A percentile compares a stretch with the other conserved stretches of the same genome.
Evolutionary conservation across 371 early-diverging fungal genomes (phyloP).

Genomic region (Actinomortierella wolfii): DNA sequence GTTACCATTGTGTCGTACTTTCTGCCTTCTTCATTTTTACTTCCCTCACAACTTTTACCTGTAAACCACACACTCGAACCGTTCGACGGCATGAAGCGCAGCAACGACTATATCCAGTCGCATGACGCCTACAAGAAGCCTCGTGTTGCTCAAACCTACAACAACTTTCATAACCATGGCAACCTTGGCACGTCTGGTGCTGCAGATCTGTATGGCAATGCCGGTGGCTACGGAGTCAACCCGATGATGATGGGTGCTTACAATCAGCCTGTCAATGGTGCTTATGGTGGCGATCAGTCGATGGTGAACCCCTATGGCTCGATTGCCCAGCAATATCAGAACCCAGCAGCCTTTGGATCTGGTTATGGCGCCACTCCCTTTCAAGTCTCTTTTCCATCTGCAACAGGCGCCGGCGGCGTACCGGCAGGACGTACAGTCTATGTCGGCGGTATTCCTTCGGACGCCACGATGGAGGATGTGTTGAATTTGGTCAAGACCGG

Average conservation of each 20-base stretch:
- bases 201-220: conserved; percentile 18
- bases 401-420: conserved; percentile 34
- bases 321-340: conserved; percentile 10
- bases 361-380: conserved; percentile 19
- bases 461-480: conserved; percentile 67
- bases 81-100: conserved; percentile 24
- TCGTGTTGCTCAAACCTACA: conserved; percentile 26
- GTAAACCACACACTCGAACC: conserved; percentile 1
- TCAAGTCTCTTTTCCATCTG: conserved; percentile 28
- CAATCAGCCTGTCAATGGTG: conserved; percentile 15
- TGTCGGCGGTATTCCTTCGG: conserved; percentile 73
- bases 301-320: conserved; percentile 11
- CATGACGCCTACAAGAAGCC: conserved; percentile 41
- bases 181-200: conserved; percentile 12
- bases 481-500: conserved; percentile 79
- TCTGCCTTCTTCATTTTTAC: background rate
- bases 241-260: conserved; percentile 26
- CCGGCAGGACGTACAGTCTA: conserved; percentile 75
- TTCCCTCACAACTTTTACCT: background rate
- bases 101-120: conserved; percentile 38
- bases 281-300: conserved; percentile 12
- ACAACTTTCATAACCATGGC: conserved; percentile 8
- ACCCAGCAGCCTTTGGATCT: conserved; percentile 16
- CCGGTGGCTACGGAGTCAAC: conserved; percentile 17
- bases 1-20: background rate